Conservation (phyloP, 2,329 filamentous ascomycete species). For the Cytospora leucostoma region DNA sequence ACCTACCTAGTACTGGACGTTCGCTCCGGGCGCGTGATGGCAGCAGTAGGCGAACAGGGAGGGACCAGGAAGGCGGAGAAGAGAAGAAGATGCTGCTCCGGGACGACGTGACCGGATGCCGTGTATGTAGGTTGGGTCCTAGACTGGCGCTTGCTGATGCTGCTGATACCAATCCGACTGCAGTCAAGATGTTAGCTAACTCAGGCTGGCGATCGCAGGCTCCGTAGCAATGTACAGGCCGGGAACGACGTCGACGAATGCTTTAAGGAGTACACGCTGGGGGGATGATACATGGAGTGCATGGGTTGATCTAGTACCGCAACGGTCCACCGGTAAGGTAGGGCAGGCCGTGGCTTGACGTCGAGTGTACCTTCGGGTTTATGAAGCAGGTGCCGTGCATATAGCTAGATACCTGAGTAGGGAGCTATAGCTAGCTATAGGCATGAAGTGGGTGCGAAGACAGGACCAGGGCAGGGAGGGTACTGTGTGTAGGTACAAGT, state of each 20-base stretch:
- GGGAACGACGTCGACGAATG: constrained; percentile 1
- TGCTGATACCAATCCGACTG: constrained; percentile 12
- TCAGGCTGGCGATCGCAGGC: neutral
- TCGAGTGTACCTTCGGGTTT: neutral
- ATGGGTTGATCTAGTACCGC: constrained; percentile 10
- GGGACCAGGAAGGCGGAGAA: constrained; percentile 2
- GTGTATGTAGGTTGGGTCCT: constrained; percentile 7
- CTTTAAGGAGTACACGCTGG: constrained; percentile 2
- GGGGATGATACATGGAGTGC: neutral
- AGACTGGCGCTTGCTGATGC: constrained; percentile 17
- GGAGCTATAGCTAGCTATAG: neutral
- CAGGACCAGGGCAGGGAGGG: constrained; percentile 8
- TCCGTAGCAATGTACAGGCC: constrained; percentile 12
- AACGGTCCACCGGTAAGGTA: constrained; percentile 1
- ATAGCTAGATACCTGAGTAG: neutral
- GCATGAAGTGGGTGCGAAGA: constrained; percentile 19
- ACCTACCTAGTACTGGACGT: neutral
- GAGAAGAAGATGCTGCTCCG: constrained; percentile 14
- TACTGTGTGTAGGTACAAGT: neutral
- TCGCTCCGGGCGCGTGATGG: neutral
- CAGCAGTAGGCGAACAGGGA: neutral
- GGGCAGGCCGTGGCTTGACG: constrained; percentile 17
- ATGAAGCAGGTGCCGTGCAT: neutral
- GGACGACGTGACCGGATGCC: constrained; percentile 3
- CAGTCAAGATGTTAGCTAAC: constrained; percentile 19